Evolutionary conservation across 2,329 filamentous ascomycete genomes (phyloP), one percentile per base, ranked within the genome.

Genomic region (Sarocladium oryzae): DNA sequence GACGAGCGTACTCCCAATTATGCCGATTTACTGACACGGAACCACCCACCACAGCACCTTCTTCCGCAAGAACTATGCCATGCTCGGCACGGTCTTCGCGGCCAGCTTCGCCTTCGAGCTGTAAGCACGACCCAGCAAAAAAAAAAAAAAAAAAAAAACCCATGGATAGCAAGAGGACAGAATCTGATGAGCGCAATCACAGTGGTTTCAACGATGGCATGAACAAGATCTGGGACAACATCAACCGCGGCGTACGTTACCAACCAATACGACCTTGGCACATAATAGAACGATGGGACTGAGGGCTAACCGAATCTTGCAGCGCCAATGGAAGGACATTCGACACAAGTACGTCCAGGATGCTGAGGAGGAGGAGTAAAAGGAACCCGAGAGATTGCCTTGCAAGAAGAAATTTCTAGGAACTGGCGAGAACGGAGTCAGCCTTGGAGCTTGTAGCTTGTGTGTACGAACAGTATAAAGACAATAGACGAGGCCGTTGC

Each of bases 321-420:
- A 97, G 92, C 89, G 92, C 66, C 92, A 96, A 95, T 97, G 93
- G 93, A 96, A 96, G 82, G 93, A 99, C 71, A 96, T 99, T 77
- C 92, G 95, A 76, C 76, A 85, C 71, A 85, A 81, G 73, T 99
- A 96, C 72, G 71, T 95, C 64, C 74, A 88, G 73, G 77, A 78
- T 54, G 81, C 76, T 52, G 84, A 87, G 57, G 84, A 84, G 58
- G 81, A 85, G 57, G 84, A 85, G 65, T 69, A 73, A 60, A 64
- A 61, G 53, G 59, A 20, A 16, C 26, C 28, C 3, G 13, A 16
- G 20, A 26, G n/a, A 15, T 24, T 26, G 24, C 28, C 24, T 13
- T 28, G 16, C 4, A 15, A 26, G n/a, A 23, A 9, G n/a, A n/a
- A n/a, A n/a, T n/a, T 37, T 49, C 24, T 16, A 13, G 46, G 28